Evolutionary conservation across 257 asterid genomes (phyloP).

Genomic region (Fraxinus quadrangulata): DNA sequence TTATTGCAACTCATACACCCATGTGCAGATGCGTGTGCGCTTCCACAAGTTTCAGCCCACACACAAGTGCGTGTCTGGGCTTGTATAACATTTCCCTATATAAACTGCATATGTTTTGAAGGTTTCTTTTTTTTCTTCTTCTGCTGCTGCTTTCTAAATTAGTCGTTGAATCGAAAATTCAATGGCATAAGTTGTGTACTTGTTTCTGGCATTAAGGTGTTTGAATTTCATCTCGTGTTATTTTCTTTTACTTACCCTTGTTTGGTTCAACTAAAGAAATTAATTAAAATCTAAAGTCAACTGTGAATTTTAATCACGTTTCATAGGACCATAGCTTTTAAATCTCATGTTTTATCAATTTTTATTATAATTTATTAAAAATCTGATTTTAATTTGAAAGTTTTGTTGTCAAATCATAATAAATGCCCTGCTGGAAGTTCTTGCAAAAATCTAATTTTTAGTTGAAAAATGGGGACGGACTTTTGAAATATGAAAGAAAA

Average conservation of each 20-base stretch:
- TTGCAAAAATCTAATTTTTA: not conserved
- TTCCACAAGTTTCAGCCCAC: not conserved
- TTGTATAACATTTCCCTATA: not conserved
- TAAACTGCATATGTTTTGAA: not conserved
- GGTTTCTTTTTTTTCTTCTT: not conserved
- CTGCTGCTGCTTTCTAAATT: not conserved
- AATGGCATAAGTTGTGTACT: not conserved
- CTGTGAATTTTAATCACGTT: too few relatives aligned
- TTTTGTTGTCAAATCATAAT: not conserved
- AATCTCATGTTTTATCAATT: too few relatives aligned
- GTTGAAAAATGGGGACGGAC: not conserved
- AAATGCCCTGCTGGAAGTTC: not conserved
- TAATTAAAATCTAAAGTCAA: too few relatives aligned
- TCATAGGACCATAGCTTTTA: too few relatives aligned
- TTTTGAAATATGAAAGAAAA: not conserved
- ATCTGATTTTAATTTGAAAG: too few relatives aligned
- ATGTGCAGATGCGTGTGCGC: not conserved
- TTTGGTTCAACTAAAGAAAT: too few relatives aligned
- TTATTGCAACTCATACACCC: not conserved
- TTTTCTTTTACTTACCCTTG: too few relatives aligned
- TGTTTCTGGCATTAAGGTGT: not conserved
- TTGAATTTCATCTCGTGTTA: too few relatives aligned
- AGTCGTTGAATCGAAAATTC: not conserved
- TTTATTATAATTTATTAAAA: too few relatives aligned
- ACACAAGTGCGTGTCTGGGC: not conserved